phyloP scores from a whole-genome alignment of 2,329 filamentous ascomycete species.

The Periconia digitata region DNA sequence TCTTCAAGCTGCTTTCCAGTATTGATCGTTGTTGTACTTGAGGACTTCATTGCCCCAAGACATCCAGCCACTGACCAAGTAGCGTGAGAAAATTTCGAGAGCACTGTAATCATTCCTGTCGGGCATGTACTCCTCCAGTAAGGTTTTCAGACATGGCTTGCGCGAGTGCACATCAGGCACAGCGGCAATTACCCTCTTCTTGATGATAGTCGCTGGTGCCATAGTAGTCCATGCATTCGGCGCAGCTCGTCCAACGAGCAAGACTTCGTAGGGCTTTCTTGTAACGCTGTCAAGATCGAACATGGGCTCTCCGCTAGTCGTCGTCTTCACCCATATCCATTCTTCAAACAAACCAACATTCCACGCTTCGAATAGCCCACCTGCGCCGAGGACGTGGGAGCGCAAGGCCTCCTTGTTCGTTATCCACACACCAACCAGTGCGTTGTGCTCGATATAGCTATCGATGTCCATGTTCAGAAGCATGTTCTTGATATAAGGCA shows the following conservation, averaged over 20 bases:
- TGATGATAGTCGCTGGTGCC: conserved; percentile 32
- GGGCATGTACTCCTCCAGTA: conserved; percentile 61
- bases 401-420: conserved; percentile 68
- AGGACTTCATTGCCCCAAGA: conserved; percentile 75
- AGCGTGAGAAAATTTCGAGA: conserved; percentile 77
- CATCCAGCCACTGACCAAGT: conserved; percentile 75
- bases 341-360: conserved; percentile 66
- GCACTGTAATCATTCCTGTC: conserved; percentile 52
- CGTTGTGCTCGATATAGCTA: conserved; percentile 34
- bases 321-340: conserved; percentile 80
- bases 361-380: conserved; percentile 67
- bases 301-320: conserved; percentile 64
- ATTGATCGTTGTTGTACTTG: conserved; percentile 64
- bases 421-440: conserved; percentile 71
- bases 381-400: conserved; percentile 56
- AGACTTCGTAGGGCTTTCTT: conserved; percentile 76
- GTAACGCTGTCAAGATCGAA: conserved; percentile 61
- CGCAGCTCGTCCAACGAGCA: conserved; percentile 60
- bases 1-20: conserved; percentile 47
- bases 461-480: conserved; percentile 52
- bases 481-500: conserved; percentile 50
- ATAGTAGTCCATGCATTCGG: conserved; percentile 27
- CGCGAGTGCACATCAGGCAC: conserved; percentile 78
- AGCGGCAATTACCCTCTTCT: conserved; percentile 63
- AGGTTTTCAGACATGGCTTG: conserved; percentile 69